phyloP scores from a whole-genome alignment of 2,329 filamentous ascomycete species.

The Annulohypoxylon truncatum region DNA sequence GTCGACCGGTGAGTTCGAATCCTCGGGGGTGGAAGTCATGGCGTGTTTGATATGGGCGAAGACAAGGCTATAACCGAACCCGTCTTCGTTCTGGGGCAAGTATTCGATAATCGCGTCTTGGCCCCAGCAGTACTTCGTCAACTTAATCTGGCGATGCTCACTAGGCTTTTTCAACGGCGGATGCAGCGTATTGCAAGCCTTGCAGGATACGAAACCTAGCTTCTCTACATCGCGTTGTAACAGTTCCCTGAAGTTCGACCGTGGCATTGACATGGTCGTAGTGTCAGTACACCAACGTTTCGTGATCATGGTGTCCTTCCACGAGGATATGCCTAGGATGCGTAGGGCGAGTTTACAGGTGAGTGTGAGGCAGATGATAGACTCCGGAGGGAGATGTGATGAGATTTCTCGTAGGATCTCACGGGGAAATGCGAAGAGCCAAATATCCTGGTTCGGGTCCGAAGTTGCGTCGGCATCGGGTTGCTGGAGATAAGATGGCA shows the following conservation, averaged over 20 bases:
- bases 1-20: not conserved
- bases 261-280: not conserved
- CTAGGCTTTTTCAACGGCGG: not conserved
- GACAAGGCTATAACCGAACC: not conserved
- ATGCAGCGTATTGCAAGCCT: conserved; percentile 6
- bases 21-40: not conserved
- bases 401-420: not conserved
- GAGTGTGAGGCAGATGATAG: not conserved
- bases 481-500: not conserved
- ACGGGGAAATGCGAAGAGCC: not conserved
- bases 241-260: not conserved
- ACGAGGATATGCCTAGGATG: not conserved
- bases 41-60: not conserved
- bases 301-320: not conserved
- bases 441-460: not conserved
- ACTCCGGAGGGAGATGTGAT: not conserved
- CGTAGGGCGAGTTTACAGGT: conserved; percentile 8
- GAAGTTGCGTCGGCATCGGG: not conserved
- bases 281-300: not conserved
- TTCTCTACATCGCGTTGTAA: not conserved
- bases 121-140: not conserved
- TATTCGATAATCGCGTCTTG: not conserved
- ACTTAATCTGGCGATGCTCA: not conserved
- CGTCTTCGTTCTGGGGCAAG: not conserved
- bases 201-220: not conserved